Evolutionary conservation across 2,329 filamentous ascomycete species (phyloP).

Genomic region (Colletotrichum sp.): DNA sequence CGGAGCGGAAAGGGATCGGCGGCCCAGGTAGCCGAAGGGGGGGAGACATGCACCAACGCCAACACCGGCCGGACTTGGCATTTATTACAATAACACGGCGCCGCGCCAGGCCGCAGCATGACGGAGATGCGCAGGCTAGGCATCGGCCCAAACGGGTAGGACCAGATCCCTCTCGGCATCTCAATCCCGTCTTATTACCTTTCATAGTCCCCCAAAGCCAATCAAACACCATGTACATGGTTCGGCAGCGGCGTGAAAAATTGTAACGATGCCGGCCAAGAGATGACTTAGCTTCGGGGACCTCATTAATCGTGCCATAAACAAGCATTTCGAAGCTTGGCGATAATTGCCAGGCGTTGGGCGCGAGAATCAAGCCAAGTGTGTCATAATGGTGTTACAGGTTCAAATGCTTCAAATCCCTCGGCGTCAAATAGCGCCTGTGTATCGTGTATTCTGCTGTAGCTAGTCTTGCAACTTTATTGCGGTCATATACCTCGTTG

Average conservation of each 20-base stretch:
- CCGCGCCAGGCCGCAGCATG: neutral
- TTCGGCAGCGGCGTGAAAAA: neutral
- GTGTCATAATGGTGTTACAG: neutral
- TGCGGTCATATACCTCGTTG: neutral
- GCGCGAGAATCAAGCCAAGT: too few species aligned
- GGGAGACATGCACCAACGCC: neutral
- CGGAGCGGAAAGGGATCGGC: neutral
- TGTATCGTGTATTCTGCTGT: neutral
- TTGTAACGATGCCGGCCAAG: neutral
- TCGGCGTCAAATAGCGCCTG: neutral
- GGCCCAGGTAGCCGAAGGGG: neutral
- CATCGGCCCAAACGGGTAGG: neutral
- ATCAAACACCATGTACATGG: neutral
- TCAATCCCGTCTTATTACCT: neutral
- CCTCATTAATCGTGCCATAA: neutral
- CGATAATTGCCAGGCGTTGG: neutral
- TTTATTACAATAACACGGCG: neutral
- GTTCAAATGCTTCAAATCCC: neutral
- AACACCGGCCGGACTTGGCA: neutral
- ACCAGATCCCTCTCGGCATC: neutral
- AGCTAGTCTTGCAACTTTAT: neutral
- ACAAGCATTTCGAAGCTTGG: neutral
- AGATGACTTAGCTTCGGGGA: neutral
- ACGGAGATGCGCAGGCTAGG: constrained; percentile 6
- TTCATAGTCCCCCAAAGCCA: neutral